Evolutionary conservation across 2,329 filamentous ascomycete species (phyloP).

Genomic region (Tricladium varicosporioides): DNA sequence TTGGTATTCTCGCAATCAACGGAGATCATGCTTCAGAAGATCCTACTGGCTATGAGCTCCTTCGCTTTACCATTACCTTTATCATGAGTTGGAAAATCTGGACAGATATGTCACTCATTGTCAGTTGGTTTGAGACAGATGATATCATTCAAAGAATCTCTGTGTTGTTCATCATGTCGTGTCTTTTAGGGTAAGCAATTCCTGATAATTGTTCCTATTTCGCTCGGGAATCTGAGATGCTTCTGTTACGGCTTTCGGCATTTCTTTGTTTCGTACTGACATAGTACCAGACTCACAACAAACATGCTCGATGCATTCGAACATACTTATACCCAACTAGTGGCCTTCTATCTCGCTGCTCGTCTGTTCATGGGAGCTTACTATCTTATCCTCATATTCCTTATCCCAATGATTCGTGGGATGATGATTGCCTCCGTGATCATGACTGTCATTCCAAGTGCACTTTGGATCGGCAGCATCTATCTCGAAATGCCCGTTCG

Average conservation of each 20-base stretch:
- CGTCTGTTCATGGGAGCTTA: constrained; percentile 52
- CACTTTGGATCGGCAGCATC: constrained; percentile 60
- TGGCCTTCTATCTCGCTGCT: constrained; percentile 59
- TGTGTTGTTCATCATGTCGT: constrained; percentile 60
- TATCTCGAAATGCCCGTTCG: constrained; percentile 53
- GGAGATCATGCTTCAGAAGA: constrained; percentile 59
- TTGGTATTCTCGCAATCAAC: constrained; percentile 57
- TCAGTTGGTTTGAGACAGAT: constrained; percentile 60
- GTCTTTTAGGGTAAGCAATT: constrained; percentile 49
- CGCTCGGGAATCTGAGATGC: no score
- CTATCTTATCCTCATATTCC: constrained; percentile 43
- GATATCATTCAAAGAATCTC: constrained; percentile 57
- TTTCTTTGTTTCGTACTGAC: constrained; percentile 1
- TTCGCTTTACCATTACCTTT: constrained; percentile 60
- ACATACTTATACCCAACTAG: constrained; percentile 55
- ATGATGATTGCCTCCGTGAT: constrained; percentile 51
- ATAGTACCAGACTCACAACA: constrained; percentile 48
- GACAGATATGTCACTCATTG: constrained; percentile 54
- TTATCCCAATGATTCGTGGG: constrained; percentile 56
- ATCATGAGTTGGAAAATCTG: constrained; percentile 60
- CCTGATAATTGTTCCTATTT: not conserved
- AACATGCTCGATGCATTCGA: constrained; percentile 59
- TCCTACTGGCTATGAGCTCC: constrained; percentile 52
- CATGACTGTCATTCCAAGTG: constrained; percentile 45
- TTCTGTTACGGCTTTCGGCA: no score